Conservation (phyloP, 805 yeast genomes). For the Komagataella mondaviorum region DNA sequence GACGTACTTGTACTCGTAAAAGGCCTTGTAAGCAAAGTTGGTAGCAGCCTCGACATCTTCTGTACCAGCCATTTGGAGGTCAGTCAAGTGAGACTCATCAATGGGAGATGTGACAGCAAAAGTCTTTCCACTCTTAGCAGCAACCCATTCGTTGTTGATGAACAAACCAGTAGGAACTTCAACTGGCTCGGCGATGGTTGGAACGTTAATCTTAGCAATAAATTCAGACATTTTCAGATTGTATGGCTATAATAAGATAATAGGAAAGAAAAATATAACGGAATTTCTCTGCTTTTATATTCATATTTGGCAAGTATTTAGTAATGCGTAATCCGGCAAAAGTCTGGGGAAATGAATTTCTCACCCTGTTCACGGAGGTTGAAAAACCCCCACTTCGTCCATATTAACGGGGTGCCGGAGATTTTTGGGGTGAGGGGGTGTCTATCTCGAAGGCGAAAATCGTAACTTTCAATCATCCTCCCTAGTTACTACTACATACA, state of each 20-base stretch:
- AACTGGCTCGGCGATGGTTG: slow-evolving; percentile 12
- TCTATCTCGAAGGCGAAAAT: background rate
- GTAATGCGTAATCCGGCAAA: background rate
- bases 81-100: slow-evolving; percentile 36
- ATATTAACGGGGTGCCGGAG: background rate
- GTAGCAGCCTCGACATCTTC: slow-evolving; percentile 64
- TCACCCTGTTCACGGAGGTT: background rate
- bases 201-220: slow-evolving; percentile 12
- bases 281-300: background rate
- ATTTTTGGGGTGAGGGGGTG: background rate
- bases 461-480: background rate
- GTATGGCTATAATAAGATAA: background rate
- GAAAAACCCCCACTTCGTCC: background rate
- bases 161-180: slow-evolving; percentile 36
- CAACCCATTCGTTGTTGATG: slow-evolving; percentile 42
- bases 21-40: slow-evolving; percentile 51
- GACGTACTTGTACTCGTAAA: slow-evolving; percentile 30
- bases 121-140: slow-evolving; percentile 26
- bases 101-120: slow-evolving; percentile 37
- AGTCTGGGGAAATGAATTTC: background rate
- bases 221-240: background rate
- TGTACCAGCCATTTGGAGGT: slow-evolving; percentile 38
- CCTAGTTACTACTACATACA: background rate
- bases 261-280: background rate
- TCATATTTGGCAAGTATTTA: too few relatives aligned